Evolutionary conservation across 192 early-diverging fungal genomes (phyloP).

Genomic region (Chytriomyces confervae): DNA sequence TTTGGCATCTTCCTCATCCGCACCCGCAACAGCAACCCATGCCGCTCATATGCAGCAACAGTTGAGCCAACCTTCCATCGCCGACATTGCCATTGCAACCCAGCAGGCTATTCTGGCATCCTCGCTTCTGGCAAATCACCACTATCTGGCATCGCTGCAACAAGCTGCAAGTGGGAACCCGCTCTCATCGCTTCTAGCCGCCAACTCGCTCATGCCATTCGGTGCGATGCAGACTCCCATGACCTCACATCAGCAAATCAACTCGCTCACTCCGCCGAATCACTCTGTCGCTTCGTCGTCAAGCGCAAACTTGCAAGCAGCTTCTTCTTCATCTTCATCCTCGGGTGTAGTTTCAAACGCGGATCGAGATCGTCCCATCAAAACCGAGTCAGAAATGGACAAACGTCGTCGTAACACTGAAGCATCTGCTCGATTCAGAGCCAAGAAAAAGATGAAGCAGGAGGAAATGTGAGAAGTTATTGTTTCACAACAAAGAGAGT

Average conservation of each 20-base stretch:
- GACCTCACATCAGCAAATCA: background rate
- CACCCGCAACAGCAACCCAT: background rate
- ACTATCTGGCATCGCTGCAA: background rate
- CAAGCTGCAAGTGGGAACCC: background rate
- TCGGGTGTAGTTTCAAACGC: background rate
- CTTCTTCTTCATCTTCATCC: background rate
- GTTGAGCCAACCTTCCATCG: background rate
- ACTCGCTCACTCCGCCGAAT: background rate
- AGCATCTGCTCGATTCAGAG: constrained; percentile 91
- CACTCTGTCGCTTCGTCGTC: background rate
- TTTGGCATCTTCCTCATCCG: background rate
- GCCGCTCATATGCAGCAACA: background rate
- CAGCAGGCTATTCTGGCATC: constrained; percentile 35
- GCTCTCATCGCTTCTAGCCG: background rate
- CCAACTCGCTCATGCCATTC: background rate
- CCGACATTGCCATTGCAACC: constrained; percentile 30
- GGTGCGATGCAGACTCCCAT: background rate
- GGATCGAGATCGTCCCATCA: background rate
- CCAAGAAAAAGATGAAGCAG: constrained; percentile 94
- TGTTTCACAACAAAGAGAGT: background rate
- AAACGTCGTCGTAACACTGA: constrained; percentile 94
- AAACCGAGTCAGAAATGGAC: constrained; percentile 55
- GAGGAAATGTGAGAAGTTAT: constrained; percentile 61
- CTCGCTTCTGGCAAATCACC: constrained; percentile 14
- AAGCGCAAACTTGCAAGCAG: background rate